Conservation (phyloP, 2,329 filamentous ascomycete genomes). For the Colletotrichum nymphaeae region DNA sequence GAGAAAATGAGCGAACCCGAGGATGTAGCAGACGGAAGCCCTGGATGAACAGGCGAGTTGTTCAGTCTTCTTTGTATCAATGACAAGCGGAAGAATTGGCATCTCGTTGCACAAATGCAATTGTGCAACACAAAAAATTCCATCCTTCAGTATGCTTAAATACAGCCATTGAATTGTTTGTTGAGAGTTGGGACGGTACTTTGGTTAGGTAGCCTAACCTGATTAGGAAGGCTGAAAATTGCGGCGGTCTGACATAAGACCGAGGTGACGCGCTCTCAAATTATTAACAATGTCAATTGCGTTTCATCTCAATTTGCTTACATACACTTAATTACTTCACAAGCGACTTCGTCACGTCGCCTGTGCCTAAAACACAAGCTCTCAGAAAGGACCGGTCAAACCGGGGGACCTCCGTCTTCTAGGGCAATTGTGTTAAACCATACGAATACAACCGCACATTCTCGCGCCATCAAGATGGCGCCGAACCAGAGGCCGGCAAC, state of each 20-base stretch:
- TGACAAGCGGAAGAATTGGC: too few species aligned
- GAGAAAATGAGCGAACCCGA: too few species aligned
- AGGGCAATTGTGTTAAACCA: neutral
- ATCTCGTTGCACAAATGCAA: neutral
- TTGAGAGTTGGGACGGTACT: conserved; percentile 52
- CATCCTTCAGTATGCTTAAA: neutral
- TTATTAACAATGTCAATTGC: neutral
- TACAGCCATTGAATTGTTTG: conserved; percentile 43
- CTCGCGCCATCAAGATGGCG: neutral
- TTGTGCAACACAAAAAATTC: neutral
- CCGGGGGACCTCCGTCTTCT: too few species aligned
- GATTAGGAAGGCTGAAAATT: neutral
- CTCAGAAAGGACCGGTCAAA: neutral
- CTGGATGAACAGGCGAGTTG: too few species aligned
- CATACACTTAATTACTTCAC: neutral
- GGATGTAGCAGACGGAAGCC: too few species aligned
- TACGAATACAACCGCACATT: neutral
- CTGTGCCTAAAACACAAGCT: neutral
- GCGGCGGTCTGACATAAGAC: neutral
- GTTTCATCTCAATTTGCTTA: neutral
- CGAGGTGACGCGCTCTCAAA: neutral
- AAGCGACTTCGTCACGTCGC: neutral
- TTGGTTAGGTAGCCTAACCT: neutral
- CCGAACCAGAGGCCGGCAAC: neutral
- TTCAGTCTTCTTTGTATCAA: too few species aligned